These are phyloP conservation scores for Pseudozyma pruni DNA, from an alignment of 1,284 basidiomycete species.

Conservation along the genomic window DNA sequence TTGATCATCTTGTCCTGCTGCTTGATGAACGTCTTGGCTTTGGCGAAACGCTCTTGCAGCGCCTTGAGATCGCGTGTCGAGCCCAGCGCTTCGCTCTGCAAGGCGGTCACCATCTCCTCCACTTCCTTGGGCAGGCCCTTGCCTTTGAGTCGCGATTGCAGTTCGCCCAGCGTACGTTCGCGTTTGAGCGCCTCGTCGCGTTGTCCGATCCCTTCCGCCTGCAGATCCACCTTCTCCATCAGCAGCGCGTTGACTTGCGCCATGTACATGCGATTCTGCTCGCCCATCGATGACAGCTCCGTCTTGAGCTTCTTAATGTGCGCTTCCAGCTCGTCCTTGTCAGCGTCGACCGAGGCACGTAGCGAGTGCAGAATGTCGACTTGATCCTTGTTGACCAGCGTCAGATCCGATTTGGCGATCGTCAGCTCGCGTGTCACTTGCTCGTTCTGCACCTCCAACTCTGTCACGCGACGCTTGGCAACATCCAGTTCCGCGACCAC, in stretches of 20 bases:
- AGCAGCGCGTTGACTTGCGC: conserved; percentile 75
- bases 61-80: conserved; percentile 79
- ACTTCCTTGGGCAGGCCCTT: conserved; percentile 78
- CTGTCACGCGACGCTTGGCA: conserved; percentile 76
- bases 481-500: conserved; percentile 82
- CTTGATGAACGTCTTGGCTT: conserved; percentile 91
- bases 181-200: conserved; percentile 52
- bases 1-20: conserved; percentile 76
- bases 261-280: conserved; percentile 90
- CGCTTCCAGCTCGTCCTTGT: conserved; percentile 79
- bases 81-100: conserved; percentile 80
- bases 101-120: conserved; percentile 77
- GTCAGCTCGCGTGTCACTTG: conserved; percentile 78
- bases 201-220: conserved; percentile 70
- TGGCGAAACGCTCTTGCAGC: conserved; percentile 80
- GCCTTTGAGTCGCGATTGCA: conserved; percentile 74
- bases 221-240: conserved; percentile 89
- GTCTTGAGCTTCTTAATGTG: conserved; percentile 76
- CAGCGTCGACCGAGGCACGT: conserved; percentile 86
- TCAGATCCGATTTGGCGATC: conserved; percentile 81
- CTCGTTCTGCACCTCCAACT: conserved; percentile 79
- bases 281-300: conserved; percentile 78
- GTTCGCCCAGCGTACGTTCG: conserved; percentile 46
- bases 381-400: conserved; percentile 70
- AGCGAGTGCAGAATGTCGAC: conserved; percentile 76